Evolutionary conservation across 768 basidiomycete species (phyloP).

Genomic region (Leucosporidium creatinivorum): DNA sequence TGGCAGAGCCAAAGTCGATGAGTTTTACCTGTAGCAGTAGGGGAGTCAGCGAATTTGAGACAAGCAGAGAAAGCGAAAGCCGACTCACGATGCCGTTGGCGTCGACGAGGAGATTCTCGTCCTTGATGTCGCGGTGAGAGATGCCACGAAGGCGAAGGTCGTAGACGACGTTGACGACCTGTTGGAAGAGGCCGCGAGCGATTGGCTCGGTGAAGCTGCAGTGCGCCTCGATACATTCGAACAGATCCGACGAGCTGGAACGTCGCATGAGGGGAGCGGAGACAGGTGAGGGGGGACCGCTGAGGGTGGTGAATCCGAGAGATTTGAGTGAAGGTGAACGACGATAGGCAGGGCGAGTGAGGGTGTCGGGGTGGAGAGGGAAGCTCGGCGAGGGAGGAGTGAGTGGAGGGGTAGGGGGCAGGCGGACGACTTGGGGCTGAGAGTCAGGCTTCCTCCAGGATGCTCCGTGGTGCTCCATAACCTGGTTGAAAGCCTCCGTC

Average conservation of each 20-base stretch:
- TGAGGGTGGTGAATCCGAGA: constrained; percentile 2
- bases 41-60: not conserved
- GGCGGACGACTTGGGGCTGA: not conserved
- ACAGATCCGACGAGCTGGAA: constrained; percentile 54
- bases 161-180: constrained; percentile 73
- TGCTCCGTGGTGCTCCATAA: constrained; percentile 65
- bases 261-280: constrained; percentile 9
- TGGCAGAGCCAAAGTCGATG: constrained; percentile 89
- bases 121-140: constrained; percentile 44
- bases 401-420: too few species aligned
- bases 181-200: constrained; percentile 72
- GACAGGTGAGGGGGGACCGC: not conserved
- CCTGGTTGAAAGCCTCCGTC: not conserved
- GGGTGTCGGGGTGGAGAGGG: not conserved
- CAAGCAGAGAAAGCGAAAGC: not conserved
- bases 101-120: constrained; percentile 46
- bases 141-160: constrained; percentile 53
- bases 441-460: constrained; percentile 47
- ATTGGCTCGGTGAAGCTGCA: constrained; percentile 68
- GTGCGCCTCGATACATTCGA: constrained; percentile 87
- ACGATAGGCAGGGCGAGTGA: not conserved
- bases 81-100: constrained; percentile 46
- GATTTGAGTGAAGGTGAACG: not conserved
- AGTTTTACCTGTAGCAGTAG: constrained; percentile 57
- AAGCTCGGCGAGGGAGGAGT: too few species aligned